Conservation (phyloP, 176 grass and related monocot genomes). For the Stipa capillata region DNA sequence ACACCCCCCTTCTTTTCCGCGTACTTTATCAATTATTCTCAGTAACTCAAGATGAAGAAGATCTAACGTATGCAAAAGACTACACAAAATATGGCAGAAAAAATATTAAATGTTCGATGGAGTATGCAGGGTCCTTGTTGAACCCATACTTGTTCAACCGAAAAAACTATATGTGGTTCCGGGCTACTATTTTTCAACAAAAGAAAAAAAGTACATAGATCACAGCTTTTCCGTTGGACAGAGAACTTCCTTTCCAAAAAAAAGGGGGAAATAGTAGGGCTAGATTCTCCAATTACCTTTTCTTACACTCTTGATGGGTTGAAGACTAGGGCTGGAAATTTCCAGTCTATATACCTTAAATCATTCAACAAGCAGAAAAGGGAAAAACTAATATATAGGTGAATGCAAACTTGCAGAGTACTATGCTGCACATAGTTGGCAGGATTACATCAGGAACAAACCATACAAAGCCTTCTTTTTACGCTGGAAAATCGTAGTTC, state of each 20-base stretch:
- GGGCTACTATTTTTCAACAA: neutral
- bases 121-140: neutral
- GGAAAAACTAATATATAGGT: neutral
- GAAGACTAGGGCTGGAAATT: neutral
- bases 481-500: neutral
- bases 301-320: neutral
- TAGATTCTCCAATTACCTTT: constrained; percentile 12
- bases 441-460: neutral
- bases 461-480: neutral
- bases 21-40: neutral
- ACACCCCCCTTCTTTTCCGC: no score
- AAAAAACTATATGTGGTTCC: neutral
- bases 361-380: constrained; percentile 1
- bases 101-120: no score
- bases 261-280: neutral
- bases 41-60: neutral
- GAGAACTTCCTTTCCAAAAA: neutral
- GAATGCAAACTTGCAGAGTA: no score
- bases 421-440: neutral
- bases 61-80: neutral
- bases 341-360: neutral
- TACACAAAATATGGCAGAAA: neutral
- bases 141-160: neutral
- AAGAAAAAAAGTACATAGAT: neutral
- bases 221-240: neutral